Percentiles rank a stretch among this genome's conserved stretches.
phyloP scores from a whole-genome alignment of 2,329 filamentous ascomycete species.

The Talaromyces piceae region DNA sequence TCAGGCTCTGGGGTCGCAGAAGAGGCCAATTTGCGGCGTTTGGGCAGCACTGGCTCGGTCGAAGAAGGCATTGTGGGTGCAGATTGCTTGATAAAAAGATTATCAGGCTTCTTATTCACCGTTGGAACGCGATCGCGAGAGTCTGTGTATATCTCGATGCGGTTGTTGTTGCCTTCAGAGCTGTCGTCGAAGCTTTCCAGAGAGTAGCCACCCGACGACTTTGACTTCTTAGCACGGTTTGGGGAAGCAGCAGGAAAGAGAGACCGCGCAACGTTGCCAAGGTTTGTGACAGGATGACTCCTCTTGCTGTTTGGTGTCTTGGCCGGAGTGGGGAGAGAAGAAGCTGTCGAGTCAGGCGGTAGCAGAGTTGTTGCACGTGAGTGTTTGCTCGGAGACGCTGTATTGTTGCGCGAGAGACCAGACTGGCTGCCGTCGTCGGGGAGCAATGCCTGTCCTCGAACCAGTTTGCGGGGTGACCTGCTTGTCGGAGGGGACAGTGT shows the following conservation, averaged over 20 bases:
- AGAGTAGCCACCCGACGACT: constrained; percentile 39
- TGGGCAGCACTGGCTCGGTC: constrained; percentile 23
- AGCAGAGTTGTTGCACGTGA: constrained; percentile 18
- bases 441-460: constrained; percentile 11
- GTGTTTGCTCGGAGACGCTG: constrained; percentile 20
- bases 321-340: constrained; percentile 52
- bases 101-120: constrained; percentile 44
- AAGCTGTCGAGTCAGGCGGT: constrained; percentile 25
- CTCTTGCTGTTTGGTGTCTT: constrained; percentile 54
- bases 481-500: constrained; percentile 25
- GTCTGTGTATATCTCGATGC: constrained; percentile 56
- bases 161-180: constrained; percentile 23
- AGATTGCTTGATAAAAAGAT: constrained; percentile 47
- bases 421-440: constrained; percentile 15
- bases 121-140: constrained; percentile 54
- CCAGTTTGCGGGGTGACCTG: constrained; percentile 22
- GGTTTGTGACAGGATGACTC: constrained; percentile 30
- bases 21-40: constrained; percentile 28
- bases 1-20: constrained; percentile 32
- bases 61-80: constrained; percentile 20
- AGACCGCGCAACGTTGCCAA: constrained; percentile 45
- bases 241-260: constrained; percentile 44
- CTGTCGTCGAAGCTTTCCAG: constrained; percentile 37
- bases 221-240: constrained; percentile 39
- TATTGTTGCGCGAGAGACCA: constrained; percentile 19